These are phyloP conservation scores for Paecilomyces sp. DNA, from an alignment of 2,329 filamentous ascomycete genomes.

Conservation along the genomic window DNA sequence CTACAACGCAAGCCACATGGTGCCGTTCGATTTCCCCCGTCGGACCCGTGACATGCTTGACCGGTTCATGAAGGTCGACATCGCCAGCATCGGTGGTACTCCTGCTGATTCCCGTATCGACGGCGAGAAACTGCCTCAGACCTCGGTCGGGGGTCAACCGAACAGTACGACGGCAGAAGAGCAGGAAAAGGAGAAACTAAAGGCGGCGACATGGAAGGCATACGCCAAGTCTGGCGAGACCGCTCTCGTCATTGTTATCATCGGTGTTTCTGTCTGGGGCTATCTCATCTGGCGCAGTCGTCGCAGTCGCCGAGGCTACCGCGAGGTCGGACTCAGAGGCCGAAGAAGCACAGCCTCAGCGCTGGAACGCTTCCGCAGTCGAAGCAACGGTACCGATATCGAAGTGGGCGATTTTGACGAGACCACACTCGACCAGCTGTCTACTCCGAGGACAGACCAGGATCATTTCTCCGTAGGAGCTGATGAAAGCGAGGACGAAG, in stretches of 20 bases:
- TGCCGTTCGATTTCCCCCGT: constrained; percentile 85
- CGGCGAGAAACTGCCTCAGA: constrained; percentile 73
- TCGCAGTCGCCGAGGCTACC: constrained; percentile 38
- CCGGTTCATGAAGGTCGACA: constrained; percentile 89
- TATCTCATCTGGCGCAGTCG: constrained; percentile 57
- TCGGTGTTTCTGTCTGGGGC: constrained; percentile 68
- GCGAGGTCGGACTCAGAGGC: constrained; percentile 37
- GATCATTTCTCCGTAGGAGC: neutral
- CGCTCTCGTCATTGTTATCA: constrained; percentile 71
- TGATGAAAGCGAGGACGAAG: neutral
- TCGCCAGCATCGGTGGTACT: constrained; percentile 73
- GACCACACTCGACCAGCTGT: constrained; percentile 50
- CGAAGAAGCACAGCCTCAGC: constrained; percentile 18
- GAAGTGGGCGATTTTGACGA: constrained; percentile 59
- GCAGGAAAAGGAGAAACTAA: constrained; percentile 64
- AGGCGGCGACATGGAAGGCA: constrained; percentile 79
- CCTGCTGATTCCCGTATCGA: constrained; percentile 76
- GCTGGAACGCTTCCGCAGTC: constrained; percentile 42
- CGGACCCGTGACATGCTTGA: constrained; percentile 93
- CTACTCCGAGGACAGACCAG: neutral
- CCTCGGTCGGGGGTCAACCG: constrained; percentile 66
- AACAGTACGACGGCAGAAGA: constrained; percentile 62
- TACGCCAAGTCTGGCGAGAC: constrained; percentile 84
- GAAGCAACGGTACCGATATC: constrained; percentile 41
- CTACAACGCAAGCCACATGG: constrained; percentile 96